Percentiles rank a stretch among this genome's conserved stretches.
These are phyloP conservation scores for Cercospora sesami DNA, from an alignment of 2,329 filamentous ascomycete species.

Conservation along the genomic window DNA sequence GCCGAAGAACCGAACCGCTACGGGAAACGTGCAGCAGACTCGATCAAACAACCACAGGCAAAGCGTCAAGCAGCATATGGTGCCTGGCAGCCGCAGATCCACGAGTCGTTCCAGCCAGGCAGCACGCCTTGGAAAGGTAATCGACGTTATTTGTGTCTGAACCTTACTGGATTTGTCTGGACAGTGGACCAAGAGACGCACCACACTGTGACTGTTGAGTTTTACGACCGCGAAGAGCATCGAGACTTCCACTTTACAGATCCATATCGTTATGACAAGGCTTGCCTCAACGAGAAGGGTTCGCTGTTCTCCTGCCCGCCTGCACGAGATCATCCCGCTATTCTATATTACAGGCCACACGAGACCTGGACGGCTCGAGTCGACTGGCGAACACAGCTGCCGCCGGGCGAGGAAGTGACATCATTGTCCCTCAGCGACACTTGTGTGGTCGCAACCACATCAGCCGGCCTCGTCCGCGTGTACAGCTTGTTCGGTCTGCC, in stretches of 20 bases:
- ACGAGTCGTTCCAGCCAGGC: constrained; percentile 87
- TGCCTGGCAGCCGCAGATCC: constrained; percentile 64
- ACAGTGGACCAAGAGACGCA: constrained; percentile 90
- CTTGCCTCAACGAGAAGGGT: constrained; percentile 81
- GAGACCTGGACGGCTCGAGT: constrained; percentile 91
- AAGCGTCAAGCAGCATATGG: constrained; percentile 56
- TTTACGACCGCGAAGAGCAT: constrained; percentile 90
- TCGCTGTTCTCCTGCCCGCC: constrained; percentile 81
- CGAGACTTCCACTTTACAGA: constrained; percentile 98
- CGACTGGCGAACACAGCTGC: constrained; percentile 89
- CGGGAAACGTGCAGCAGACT: constrained; percentile 58
- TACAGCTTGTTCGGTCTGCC: constrained; percentile 93
- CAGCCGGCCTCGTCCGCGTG: constrained; percentile 82
- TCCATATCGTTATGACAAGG: constrained; percentile 93
- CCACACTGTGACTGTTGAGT: constrained; percentile 92
- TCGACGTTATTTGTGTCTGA: constrained; percentile 87
- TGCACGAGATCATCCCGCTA: constrained; percentile 65
- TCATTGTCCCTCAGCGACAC: constrained; percentile 90
- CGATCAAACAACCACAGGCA: constrained; percentile 43
- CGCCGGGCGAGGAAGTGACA: constrained; percentile 78
- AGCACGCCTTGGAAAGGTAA: constrained; percentile 96
- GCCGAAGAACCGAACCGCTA: constrained; percentile 62
- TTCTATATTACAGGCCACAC: constrained; percentile 94
- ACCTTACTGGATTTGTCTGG: constrained; percentile 93
- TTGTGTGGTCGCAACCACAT: constrained; percentile 86